phyloP scores from a whole-genome alignment of 2,329 filamentous ascomycete species.

The Aspergillus jensenii region DNA sequence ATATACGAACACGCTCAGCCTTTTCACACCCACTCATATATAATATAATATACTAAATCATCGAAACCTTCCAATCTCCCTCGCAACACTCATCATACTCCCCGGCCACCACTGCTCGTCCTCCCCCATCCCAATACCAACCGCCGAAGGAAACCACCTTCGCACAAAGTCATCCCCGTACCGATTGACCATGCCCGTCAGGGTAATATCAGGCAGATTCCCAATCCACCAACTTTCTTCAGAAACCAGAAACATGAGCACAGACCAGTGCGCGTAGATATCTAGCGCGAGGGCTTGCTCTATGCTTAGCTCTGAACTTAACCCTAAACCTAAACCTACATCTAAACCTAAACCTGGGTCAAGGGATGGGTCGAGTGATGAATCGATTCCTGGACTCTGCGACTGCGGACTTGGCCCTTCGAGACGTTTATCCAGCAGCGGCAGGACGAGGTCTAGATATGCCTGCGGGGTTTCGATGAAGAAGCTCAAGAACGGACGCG shows the following conservation, averaged over 20 bases:
- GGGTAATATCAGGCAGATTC: background rate
- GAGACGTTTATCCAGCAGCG: background rate
- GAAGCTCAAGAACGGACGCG: background rate
- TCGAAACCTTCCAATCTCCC: conserved; percentile 1
- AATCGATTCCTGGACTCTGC: background rate
- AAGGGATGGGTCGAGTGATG: background rate
- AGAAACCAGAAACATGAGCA: background rate
- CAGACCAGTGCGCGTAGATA: conserved; percentile 6
- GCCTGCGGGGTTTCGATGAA: background rate
- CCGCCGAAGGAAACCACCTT: background rate
- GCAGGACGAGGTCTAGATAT: background rate
- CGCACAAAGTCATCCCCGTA: conserved; percentile 1
- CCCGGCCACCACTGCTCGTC: conserved; percentile 2
- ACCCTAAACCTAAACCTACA: too few relatives aligned
- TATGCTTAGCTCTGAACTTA: background rate
- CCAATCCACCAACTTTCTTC: conserved; percentile 5
- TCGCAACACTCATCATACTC: background rate
- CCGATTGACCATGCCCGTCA: background rate
- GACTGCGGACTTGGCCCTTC: background rate
- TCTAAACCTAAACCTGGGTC: too few relatives aligned
- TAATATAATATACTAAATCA: background rate
- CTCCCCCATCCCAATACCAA: background rate
- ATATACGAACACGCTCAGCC: too few relatives aligned
- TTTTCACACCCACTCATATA: too few relatives aligned
- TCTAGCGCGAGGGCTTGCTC: background rate